Base-by-base conservation (phyloP, 306 rosid genomes). In the Aeschynomene evenia region DNA sequence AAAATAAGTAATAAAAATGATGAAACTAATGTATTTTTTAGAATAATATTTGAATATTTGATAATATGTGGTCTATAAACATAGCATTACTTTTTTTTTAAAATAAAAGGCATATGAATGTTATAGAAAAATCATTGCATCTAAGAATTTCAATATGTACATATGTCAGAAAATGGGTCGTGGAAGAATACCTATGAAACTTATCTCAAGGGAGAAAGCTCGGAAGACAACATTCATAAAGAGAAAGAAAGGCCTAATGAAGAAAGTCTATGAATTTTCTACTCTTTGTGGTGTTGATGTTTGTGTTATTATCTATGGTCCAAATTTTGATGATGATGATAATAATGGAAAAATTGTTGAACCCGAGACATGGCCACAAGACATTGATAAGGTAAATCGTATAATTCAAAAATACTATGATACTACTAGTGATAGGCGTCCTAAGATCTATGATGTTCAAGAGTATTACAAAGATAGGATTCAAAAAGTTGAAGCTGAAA, bases 321-420 rank as follows among this genome's bases (percentile, higher is more conserved):
- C 70, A 0, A 40, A 48, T 5, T 77, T 64, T 48, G 56, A 64
- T 0, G 72, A 18, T 0, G 29, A 29, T n/a, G n/a, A n/a, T n/a
- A n/a, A n/a, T n/a, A n/a, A n/a, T n/a, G n/a, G n/a, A 50, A 63
- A n/a, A 45, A 2, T 0, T 19, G 37, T 0, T 52, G 71, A 66
- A 52, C 66, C 59, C 0, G 72, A 73, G 39, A 79, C 40, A 53
- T 79, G 72, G 76, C 83, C 83, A 0, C 11, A 61, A 54, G 79
- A 79, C 2, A 5, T 1, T 2, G 3, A 1, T 10, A 66, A 68
- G 23, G 50, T 79, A 3, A 11, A 9, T 0, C 58, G 51, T 5
- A 70, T 79, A 9, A 70, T 79, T 62, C 9, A 73, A 8, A 79
- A 79, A 21, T 73, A 61, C 3, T 40, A 33, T 0, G 33, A 54